Conservation (phyloP, 768 basidiomycete species). For the Mycena rosella region DNA sequence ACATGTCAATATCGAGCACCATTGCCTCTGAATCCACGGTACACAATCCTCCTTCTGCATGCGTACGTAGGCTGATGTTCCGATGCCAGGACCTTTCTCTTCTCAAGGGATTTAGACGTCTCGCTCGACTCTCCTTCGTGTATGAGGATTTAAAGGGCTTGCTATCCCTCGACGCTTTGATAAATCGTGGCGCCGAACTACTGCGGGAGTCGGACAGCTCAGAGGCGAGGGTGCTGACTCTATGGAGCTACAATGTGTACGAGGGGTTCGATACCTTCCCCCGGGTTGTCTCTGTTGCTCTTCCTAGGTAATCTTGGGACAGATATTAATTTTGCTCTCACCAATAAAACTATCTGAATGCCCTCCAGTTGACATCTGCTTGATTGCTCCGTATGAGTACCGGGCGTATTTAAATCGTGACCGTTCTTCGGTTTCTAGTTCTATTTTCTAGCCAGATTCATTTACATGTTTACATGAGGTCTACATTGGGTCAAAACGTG, state of each 20-base stretch:
- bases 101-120: neutral
- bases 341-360: too few species aligned
- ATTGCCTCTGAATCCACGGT: neutral
- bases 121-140: constrained; percentile 3
- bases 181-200: neutral
- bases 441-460: too few species aligned
- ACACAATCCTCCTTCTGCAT: neutral
- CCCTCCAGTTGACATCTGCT: too few species aligned
- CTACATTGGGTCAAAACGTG: too few species aligned
- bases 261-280: neutral
- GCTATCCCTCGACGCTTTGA: neutral
- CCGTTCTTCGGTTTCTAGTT: too few species aligned
- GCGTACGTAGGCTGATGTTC: too few species aligned
- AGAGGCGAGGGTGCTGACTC: neutral
- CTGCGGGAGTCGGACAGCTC: neutral
- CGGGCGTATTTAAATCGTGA: too few species aligned
- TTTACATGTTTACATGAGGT: too few species aligned
- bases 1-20: constrained; percentile 4
- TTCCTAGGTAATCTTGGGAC: too few species aligned
- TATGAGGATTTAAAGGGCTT: neutral
- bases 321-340: too few species aligned
- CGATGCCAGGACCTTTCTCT: neutral
- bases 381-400: too few species aligned
- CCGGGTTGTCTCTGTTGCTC: neutral
- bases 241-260: constrained; percentile 1